A percentile compares a stretch with the other conserved stretches of the same genome.
phyloP scores from a whole-genome alignment of 305 asterid genomes.

The Andrographis paniculata region DNA sequence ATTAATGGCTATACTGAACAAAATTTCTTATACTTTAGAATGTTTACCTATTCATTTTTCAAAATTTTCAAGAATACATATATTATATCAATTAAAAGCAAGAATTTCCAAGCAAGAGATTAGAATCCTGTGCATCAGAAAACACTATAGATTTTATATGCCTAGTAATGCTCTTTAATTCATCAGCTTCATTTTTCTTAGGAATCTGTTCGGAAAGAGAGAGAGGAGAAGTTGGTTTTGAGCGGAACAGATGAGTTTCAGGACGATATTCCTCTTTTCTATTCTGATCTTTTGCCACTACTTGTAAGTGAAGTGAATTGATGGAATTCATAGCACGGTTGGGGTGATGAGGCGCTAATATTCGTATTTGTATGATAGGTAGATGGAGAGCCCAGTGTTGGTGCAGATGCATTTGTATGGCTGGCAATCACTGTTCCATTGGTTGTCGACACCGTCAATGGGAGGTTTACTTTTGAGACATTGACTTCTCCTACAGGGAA shows the following conservation, averaged over 20 bases:
- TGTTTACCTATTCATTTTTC: too few species aligned
- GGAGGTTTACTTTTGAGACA: constrained; percentile 76
- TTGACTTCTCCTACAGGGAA: constrained; percentile 61
- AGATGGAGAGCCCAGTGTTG: constrained; percentile 53
- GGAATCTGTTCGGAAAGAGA: constrained; percentile 67
- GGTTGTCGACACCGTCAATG: constrained; percentile 60
- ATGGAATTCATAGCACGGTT: neutral
- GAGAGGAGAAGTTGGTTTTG: constrained; percentile 41
- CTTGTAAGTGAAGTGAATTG: constrained; percentile 39
- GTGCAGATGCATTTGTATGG: constrained; percentile 89
- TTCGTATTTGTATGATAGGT: constrained; percentile 31
- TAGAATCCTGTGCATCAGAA: too few species aligned
- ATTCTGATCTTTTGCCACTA: constrained; percentile 91
- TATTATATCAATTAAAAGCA: too few species aligned
- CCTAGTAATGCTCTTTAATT: too few species aligned
- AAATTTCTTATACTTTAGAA: too few species aligned
- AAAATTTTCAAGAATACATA: too few species aligned
- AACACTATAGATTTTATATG: too few species aligned
- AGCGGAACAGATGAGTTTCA: constrained; percentile 24
- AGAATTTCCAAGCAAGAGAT: too few species aligned
- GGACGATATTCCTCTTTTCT: constrained; percentile 73
- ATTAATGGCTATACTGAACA: too few species aligned
- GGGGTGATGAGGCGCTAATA: too few species aligned
- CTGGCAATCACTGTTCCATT: constrained; percentile 59
- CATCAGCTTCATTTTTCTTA: constrained; percentile 10